Evolutionary conservation across 352 stramenopile species (phyloP), one percentile per base, ranked within the genome.

Genomic region (Globisporangium paddicum): DNA sequence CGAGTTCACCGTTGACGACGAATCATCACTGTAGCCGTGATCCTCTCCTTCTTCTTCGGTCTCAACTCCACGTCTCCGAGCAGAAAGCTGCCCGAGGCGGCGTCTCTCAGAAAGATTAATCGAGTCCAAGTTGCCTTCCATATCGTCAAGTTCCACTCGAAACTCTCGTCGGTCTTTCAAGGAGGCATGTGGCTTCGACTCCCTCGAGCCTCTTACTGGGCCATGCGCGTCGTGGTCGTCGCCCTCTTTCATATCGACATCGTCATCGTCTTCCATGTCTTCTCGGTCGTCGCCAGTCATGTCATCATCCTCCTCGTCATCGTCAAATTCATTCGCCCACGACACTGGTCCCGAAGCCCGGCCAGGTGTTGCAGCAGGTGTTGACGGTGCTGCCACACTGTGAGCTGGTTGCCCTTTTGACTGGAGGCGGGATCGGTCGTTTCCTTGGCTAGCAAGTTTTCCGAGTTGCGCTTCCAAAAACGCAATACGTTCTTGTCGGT

Each of bases 271-370:
- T 28, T 71, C 61, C 13, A 72, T 50, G 10, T 86, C 67, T n/a
- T 69, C 61, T 9, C 71, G 67, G 26, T 85, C 73, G 25, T 76
- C 68, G 18, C 51, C 74, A 26, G 50, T 71, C 74, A 84, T 84
- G 21, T 86, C 73, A 47, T 87, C 78, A 58, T 91, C 78, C 2
- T 86, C 77, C 26, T 85, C 77, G 7, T 84, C 74, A n/a, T 81
- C 72, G 26, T 76, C 72, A 26, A 89, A 78, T 16, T 90, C 82
- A 42, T 92, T 92, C 7, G 74, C 75, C 82, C 82, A 89, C 0
- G 82, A 89, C 5, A 77, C 62, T 35, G 68, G 71, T 5, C 73
- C 71, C 18, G 64, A 67, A 21, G 57, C 48, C 48, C 55, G 47
- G 10, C 35, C 44, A 13, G 62, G 37, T 13, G 60, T 55, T n/a